These are phyloP conservation scores for Byssochlamys sp. DNA, from an alignment of 2,329 filamentous ascomycete species.

Conservation along the genomic window DNA sequence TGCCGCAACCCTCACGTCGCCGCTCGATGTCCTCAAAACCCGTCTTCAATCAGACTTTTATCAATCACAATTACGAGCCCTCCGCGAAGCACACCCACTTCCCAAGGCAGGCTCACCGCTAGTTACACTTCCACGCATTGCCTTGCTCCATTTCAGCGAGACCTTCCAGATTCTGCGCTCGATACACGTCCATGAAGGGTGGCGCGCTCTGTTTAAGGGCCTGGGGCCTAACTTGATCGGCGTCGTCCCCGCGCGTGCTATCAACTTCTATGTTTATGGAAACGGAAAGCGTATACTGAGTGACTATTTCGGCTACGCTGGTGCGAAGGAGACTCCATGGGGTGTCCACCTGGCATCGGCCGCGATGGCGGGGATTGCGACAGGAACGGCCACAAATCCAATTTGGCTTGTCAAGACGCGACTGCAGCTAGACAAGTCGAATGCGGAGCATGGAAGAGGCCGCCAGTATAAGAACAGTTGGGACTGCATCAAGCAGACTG, in stretches of 20 bases:
- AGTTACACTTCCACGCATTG: constrained; percentile 57
- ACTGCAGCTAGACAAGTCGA: constrained; percentile 81
- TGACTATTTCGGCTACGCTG: constrained; percentile 46
- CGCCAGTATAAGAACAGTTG: constrained; percentile 76
- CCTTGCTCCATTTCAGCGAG: constrained; percentile 66
- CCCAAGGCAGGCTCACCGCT: constrained; percentile 43
- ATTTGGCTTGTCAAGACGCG: constrained; percentile 96
- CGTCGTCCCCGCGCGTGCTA: constrained; percentile 77
- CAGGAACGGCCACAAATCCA: constrained; percentile 84
- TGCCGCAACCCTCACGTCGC: constrained; percentile 81
- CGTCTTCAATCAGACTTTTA: constrained; percentile 91
- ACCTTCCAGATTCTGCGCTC: constrained; percentile 76
- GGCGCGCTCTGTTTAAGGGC: constrained; percentile 83
- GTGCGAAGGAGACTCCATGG: constrained; percentile 46
- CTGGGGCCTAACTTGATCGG: constrained; percentile 82
- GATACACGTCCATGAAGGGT: constrained; percentile 72
- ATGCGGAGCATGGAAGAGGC: constrained; percentile 49
- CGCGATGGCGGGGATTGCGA: constrained; percentile 68
- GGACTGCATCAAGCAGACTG: constrained; percentile 75
- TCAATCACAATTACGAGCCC: constrained; percentile 63
- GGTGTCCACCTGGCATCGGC: constrained; percentile 72
- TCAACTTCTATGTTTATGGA: constrained; percentile 89
- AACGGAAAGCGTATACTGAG: constrained; percentile 79
- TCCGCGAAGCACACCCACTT: constrained; percentile 50
- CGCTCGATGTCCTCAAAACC: constrained; percentile 88